These are phyloP conservation scores for Papilionanthe hybrid DNA, from an alignment of 116 monocot genomes.

Conservation along the genomic window DNA sequence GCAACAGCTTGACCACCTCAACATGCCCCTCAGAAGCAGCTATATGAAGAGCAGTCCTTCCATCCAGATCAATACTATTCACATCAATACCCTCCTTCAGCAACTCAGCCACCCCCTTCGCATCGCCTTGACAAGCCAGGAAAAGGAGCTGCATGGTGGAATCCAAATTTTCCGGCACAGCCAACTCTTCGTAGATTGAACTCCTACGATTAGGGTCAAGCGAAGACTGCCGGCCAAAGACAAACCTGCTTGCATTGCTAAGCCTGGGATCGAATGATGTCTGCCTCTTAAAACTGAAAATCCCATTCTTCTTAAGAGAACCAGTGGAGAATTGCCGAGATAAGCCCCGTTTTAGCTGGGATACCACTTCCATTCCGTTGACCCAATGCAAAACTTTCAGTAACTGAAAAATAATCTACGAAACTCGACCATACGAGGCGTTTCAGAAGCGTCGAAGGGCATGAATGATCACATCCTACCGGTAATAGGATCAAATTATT, in stretches of 20 bases:
- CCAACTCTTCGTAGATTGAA: constrained; percentile 19
- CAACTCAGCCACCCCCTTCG: constrained; percentile 41
- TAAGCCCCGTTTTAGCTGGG: constrained; percentile 42
- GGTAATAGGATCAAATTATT: neutral
- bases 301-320: constrained; percentile 39
- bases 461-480: neutral
- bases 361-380: constrained; percentile 36
- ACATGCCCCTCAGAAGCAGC: constrained; percentile 67
- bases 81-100: constrained; percentile 59
- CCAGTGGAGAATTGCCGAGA: constrained; percentile 72
- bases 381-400: neutral
- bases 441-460: neutral
- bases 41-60: constrained; percentile 70
- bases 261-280: constrained; percentile 42
- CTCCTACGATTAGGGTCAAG: constrained; percentile 46
- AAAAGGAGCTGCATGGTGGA: constrained; percentile 64
- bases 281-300: constrained; percentile 54
- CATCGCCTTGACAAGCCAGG: constrained; percentile 53
- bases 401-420: neutral
- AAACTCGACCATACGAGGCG: neutral
- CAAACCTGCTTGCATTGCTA: constrained; percentile 30
- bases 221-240: constrained; percentile 59
- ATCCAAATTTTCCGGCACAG: constrained; percentile 67
- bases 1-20: constrained; percentile 48
- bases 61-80: constrained; percentile 70